Base-by-base conservation (phyloP, 2,329 filamentous ascomycete genomes). In the Paramyrothecium roridum region DNA sequence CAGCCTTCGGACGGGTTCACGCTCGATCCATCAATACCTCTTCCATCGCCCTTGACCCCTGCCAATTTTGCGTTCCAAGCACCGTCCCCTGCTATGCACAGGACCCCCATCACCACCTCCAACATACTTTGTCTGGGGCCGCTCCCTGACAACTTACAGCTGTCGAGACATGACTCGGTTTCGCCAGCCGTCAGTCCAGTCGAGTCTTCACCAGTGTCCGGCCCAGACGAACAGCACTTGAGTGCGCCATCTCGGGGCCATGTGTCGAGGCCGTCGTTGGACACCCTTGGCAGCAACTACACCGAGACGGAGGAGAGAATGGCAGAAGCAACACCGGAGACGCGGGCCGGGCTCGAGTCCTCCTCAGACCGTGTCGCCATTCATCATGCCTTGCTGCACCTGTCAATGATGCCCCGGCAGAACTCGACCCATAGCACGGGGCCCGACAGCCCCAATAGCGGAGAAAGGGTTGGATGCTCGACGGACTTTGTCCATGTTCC, bases 211-310 rank as follows among this genome's bases (percentile, higher is more conserved):
- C 16, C 13, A 26, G 23, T 34, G 8, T 7, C n/a, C 26, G 37
- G 17, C 30, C n/a, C 26, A 50, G n/a, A n/a, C n/a, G n/a, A 30
- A 11, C 16, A 17, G 10, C 20, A 34, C 13, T n/a, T 26, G 6
- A 16, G 33, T n/a, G 48, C 3, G 16, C 48, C 60, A 53, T 56
- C 70, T 55, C 49, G 68, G 58, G 57, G 48, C 49, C 26, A n/a
- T 20, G n/a, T 3, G 12, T 33, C 37, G n/a, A 16, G n/a, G 12
- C 37, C 37, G 37, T 43, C 37, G 13, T 51, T 68, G 33, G 75
- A 77, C 55, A 84, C 80, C 2, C 65, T 84, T 8, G 81, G 81
- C 20, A 84, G 82, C 64, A 82, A 84, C 55, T 85, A 76, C 60
- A 85, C 82, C 0, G 76, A 81, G 11, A 78, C 84, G 22, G 79